A percentile compares a stretch with the other conserved stretches of the same genome.
Conservation (phyloP, 345 rosid species). For the Eucalyptus erythrocorys region DNA sequence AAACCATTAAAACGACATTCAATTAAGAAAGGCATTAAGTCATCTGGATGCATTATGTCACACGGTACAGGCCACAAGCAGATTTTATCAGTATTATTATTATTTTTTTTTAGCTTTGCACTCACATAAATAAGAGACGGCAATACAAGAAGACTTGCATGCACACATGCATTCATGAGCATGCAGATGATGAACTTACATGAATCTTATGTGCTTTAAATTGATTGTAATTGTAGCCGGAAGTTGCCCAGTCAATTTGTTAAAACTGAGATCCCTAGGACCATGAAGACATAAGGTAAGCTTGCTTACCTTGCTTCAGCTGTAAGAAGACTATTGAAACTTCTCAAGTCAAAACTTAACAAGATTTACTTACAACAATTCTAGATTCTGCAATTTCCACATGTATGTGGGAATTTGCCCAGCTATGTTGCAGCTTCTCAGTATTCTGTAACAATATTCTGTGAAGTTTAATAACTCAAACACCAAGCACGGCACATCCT, state of each 20-base stretch:
- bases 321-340: background rate
- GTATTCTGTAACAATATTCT: slow-evolving; percentile 11
- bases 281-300: background rate
- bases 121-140: background rate
- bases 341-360: background rate
- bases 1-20: background rate
- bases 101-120: background rate
- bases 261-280: slow-evolving; percentile 47
- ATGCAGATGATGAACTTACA: slow-evolving; percentile 12
- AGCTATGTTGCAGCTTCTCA: slow-evolving; percentile 26
- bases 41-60: background rate
- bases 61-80: background rate
- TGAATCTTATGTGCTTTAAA: slow-evolving; percentile 1
- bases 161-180: background rate
- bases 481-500: background rate
- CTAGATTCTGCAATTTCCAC: slow-evolving; percentile 2
- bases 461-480: background rate
- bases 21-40: background rate
- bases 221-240: slow-evolving; percentile 6
- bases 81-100: too few relatives aligned
- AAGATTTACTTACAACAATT: slow-evolving; percentile 2
- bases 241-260: slow-evolving; percentile 28
- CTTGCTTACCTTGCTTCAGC: too few relatives aligned
- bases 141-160: background rate
- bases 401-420: slow-evolving; percentile 13